Conservation (phyloP, 2,329 filamentous ascomycete species). For the Pseudocercospora cruenta region DNA sequence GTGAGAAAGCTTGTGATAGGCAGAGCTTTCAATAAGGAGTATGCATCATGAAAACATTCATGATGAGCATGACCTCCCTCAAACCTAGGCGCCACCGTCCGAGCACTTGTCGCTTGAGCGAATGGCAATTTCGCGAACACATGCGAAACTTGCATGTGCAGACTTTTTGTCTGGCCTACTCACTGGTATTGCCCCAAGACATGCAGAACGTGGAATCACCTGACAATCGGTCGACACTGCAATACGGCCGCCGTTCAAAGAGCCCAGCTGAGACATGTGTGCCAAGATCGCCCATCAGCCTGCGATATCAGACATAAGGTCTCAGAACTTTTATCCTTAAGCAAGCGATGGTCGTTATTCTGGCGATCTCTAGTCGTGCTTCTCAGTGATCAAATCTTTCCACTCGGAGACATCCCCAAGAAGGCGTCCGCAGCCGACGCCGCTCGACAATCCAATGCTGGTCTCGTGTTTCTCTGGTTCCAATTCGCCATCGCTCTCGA, state of each 20-base stretch:
- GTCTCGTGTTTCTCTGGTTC: background rate
- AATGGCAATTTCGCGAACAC: background rate
- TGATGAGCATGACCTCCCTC: background rate
- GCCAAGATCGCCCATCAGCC: background rate
- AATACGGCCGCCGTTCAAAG: background rate
- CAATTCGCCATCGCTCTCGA: background rate
- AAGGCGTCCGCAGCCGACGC: background rate
- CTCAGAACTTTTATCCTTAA: background rate
- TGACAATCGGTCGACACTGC: background rate
- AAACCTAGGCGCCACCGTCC: background rate
- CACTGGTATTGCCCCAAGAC: background rate
- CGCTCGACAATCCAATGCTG: background rate
- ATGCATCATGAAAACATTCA: constrained; percentile 42
- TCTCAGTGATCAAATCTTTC: background rate
- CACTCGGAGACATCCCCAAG: background rate
- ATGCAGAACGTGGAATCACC: background rate
- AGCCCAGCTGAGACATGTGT: constrained; percentile 3
- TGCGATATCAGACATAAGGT: background rate
- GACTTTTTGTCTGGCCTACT: background rate
- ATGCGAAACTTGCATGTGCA: background rate
- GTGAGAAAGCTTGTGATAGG: constrained; percentile 94
- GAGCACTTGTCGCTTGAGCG: background rate
- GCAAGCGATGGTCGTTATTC: background rate
- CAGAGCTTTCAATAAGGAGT: constrained; percentile 87
- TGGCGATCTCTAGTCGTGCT: background rate